phyloP scores from a whole-genome alignment of 2,329 filamentous ascomycete genomes.

The Simplicillium aogashimaense region DNA sequence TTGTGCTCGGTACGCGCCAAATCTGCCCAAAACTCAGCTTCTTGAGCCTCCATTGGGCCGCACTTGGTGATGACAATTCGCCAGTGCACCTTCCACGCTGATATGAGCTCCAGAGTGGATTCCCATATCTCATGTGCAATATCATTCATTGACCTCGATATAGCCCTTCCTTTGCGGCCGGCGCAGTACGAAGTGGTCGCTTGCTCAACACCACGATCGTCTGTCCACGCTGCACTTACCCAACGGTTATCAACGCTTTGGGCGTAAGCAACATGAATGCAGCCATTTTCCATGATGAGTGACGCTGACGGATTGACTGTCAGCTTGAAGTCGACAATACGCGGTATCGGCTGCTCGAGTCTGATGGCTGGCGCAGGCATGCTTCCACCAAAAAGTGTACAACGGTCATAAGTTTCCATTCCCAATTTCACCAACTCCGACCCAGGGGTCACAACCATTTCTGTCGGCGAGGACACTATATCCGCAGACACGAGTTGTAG shows the following conservation, averaged over 20 bases:
- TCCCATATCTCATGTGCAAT: conserved; percentile 71
- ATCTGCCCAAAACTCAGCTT: conserved; percentile 50
- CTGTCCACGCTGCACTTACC: conserved; percentile 74
- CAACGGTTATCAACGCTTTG: conserved; percentile 67
- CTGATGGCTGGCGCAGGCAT: conserved; percentile 61
- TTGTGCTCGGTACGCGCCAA: conserved; percentile 42
- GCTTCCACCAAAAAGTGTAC: conserved; percentile 45
- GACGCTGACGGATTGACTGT: conserved; percentile 58
- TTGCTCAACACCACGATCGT: conserved; percentile 65
- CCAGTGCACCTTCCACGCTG: conserved; percentile 63
- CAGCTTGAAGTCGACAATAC: conserved; percentile 67
- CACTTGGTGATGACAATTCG: conserved; percentile 66
- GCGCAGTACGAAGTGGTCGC: conserved; percentile 66
- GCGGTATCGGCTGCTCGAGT: conserved; percentile 60
- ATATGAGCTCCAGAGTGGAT: conserved; percentile 64
- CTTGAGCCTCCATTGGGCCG: conserved; percentile 55
- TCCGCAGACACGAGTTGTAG: conserved; percentile 65
- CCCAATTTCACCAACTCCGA: conserved; percentile 53
- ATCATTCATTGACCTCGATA: conserved; percentile 46
- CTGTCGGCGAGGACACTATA: conserved; percentile 53
- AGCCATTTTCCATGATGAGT: conserved; percentile 67
- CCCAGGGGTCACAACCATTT: conserved; percentile 52
- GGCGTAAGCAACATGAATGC: conserved; percentile 72
- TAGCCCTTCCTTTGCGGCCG: conserved; percentile 42
- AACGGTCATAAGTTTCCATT: conserved; percentile 70